These are phyloP conservation scores for Corynascus novoguineensis DNA, from an alignment of 495 filamentous ascomycete genomes.

Conservation along the genomic window DNA sequence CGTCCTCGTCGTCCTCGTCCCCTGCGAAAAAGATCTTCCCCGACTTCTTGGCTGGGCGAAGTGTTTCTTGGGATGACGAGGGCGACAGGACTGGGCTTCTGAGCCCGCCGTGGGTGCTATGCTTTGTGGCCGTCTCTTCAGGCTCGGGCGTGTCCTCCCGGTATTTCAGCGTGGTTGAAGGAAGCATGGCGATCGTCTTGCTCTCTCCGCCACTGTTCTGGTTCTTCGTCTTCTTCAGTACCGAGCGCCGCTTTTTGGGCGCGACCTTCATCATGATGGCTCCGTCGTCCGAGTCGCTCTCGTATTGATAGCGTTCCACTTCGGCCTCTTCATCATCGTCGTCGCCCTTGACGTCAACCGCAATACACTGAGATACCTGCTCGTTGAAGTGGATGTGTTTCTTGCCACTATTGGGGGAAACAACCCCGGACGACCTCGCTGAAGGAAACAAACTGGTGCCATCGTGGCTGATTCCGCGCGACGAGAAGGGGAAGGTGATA, in stretches of 20 bases:
- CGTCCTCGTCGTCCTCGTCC: constrained; percentile 43
- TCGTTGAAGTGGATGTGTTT: constrained; percentile 97
- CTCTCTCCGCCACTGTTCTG: constrained; percentile 55
- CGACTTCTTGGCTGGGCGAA: constrained; percentile 64
- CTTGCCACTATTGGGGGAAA: constrained; percentile 61
- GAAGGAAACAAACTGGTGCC: constrained; percentile 55
- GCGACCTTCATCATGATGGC: constrained; percentile 77
- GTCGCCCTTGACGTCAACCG: constrained; percentile 75
- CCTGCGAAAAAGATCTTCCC: constrained; percentile 58
- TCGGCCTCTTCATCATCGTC: constrained; percentile 59
- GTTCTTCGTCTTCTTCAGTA: constrained; percentile 44
- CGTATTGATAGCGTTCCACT: constrained; percentile 46
- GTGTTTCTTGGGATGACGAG: constrained; percentile 70
- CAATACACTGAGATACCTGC: constrained; percentile 92
- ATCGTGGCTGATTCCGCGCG: constrained; percentile 50
- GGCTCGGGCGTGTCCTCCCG: constrained; percentile 72
- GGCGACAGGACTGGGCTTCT: constrained; percentile 53
- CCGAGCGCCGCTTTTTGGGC: constrained; percentile 34
- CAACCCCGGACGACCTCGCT: constrained; percentile 54
- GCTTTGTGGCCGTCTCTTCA: constrained; percentile 52
- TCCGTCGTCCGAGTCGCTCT: constrained; percentile 67
- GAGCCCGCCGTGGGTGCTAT: constrained; percentile 40
- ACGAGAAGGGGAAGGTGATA: constrained; percentile 52
- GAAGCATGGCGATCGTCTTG: constrained; percentile 89
- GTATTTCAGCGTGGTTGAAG: constrained; percentile 88